Evolutionary conservation across 805 yeast species (phyloP).

Genomic region (Saccharomycopsis fibuligera): DNA sequence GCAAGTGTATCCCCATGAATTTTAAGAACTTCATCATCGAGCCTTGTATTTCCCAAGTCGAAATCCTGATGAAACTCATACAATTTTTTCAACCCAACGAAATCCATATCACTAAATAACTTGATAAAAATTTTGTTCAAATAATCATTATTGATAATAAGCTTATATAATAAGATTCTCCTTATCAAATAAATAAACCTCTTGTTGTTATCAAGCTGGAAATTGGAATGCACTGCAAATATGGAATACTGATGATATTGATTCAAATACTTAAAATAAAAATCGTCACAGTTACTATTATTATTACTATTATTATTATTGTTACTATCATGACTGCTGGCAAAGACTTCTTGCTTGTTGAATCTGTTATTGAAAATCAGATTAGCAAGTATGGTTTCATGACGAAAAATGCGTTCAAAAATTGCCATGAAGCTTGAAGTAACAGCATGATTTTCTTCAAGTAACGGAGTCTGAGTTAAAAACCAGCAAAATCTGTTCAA

Average conservation of each 20-base stretch:
- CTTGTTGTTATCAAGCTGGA: background rate
- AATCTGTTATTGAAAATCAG: background rate
- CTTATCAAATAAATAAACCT: background rate
- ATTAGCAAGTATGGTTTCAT: background rate
- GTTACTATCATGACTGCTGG: too few relatives aligned
- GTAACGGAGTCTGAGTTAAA: too few relatives aligned
- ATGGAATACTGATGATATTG: slow-evolving; percentile 1
- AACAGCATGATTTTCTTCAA: too few relatives aligned
- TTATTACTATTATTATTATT: background rate
- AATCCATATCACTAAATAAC: background rate
- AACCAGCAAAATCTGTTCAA: slow-evolving; percentile 1
- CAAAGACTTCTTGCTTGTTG: background rate
- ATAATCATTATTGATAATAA: slow-evolving; percentile 1
- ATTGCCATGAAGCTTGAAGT: background rate
- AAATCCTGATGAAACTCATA: background rate
- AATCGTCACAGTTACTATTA: background rate
- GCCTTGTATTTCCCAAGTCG: background rate
- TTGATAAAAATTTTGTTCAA: background rate
- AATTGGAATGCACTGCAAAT: background rate
- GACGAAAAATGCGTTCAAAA: background rate
- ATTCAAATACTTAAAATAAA: slow-evolving; percentile 1
- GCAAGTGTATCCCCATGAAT: background rate
- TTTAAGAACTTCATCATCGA: background rate
- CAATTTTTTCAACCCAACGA: background rate
- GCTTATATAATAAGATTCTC: background rate